A percentile compares a stretch with the other conserved stretches of the same genome.
Evolutionary conservation across 2,329 filamentous ascomycete species (phyloP).

Genomic region (Xylariomycetidae sp.): DNA sequence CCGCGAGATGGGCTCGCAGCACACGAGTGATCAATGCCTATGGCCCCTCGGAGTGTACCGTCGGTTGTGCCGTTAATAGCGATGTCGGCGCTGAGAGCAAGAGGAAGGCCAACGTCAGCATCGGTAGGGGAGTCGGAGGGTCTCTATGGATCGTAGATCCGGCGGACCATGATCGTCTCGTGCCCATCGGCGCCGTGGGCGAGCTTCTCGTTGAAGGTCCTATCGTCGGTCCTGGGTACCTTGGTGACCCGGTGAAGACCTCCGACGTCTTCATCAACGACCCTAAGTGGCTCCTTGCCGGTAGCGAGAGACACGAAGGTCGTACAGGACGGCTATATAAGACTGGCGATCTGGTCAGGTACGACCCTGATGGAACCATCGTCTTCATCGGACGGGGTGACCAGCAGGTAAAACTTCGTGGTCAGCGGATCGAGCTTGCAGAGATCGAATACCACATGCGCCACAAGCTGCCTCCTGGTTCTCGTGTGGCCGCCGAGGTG

Average conservation of each 20-base stretch:
- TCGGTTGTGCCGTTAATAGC: conserved; percentile 46
- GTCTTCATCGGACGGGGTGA: conserved; percentile 60
- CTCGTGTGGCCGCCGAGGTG: conserved; percentile 43
- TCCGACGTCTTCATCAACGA: conserved; percentile 52
- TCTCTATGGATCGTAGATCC: conserved; percentile 49
- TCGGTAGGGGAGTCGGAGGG: conserved; percentile 44
- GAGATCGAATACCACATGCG: conserved; percentile 48
- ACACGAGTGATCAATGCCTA: conserved; percentile 48
- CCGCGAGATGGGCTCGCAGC: conserved; percentile 40
- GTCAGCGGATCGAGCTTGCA: conserved; percentile 59
- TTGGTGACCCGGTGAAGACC: conserved; percentile 55
- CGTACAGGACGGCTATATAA: conserved; percentile 48
- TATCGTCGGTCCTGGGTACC: conserved; percentile 58
- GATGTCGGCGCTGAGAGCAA: conserved; percentile 32
- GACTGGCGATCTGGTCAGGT: conserved; percentile 55
- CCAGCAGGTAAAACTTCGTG: conserved; percentile 63
- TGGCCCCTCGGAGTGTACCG: conserved; percentile 50
- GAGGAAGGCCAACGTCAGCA: conserved; percentile 32
- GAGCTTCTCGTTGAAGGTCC: conserved; percentile 54
- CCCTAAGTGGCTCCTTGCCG: conserved; percentile 45
- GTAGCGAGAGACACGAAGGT: conserved; percentile 30
- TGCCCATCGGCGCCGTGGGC: conserved; percentile 44
- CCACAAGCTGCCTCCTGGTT: conserved; percentile 36
- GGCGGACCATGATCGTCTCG: conserved; percentile 39
- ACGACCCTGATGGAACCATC: conserved; percentile 48